Percentiles rank a stretch among this genome's conserved stretches.
These are phyloP conservation scores for Trichoderma arundinaceum DNA, from an alignment of 2,329 filamentous ascomycete species.

Conservation along the genomic window DNA sequence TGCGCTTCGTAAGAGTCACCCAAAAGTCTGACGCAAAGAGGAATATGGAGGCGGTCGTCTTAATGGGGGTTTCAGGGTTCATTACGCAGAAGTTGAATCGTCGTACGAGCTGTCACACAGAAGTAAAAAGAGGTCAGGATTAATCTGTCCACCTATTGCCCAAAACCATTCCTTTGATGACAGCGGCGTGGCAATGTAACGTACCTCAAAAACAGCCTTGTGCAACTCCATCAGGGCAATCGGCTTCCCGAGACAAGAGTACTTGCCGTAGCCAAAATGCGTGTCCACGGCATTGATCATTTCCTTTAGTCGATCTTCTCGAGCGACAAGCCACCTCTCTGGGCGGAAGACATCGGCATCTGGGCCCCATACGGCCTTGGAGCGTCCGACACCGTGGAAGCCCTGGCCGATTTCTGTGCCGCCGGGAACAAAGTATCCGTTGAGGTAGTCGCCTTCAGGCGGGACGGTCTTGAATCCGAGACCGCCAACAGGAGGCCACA, in stretches of 20 bases:
- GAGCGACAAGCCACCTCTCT: slow-evolving; percentile 58
- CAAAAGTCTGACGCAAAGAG: slow-evolving; percentile 46
- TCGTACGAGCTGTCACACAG: slow-evolving; percentile 40
- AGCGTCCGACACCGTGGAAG: slow-evolving; percentile 59
- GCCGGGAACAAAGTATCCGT: slow-evolving; percentile 57
- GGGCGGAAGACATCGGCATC: slow-evolving; percentile 60
- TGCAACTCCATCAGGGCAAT: slow-evolving; percentile 57
- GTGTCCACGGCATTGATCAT: slow-evolving; percentile 50
- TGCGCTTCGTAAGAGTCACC: slow-evolving; percentile 41
- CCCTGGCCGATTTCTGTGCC: slow-evolving; percentile 61
- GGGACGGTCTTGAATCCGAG: slow-evolving; percentile 61
- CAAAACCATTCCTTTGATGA: background rate
- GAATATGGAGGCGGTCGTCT: slow-evolving; percentile 43
- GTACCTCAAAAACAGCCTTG: slow-evolving; percentile 56
- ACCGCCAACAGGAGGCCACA: slow-evolving; percentile 59
- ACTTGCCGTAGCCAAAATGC: slow-evolving; percentile 54
- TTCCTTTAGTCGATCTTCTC: slow-evolving; percentile 39
- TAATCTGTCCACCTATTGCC: too few relatives aligned
- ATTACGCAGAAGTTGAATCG: slow-evolving; percentile 45
- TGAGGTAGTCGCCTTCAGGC: slow-evolving; percentile 56
- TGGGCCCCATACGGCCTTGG: slow-evolving; percentile 54
- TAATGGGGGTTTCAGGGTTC: slow-evolving; percentile 45
- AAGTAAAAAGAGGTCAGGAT: too few relatives aligned
- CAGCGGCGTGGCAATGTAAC: slow-evolving; percentile 19
- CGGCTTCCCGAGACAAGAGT: slow-evolving; percentile 52